phyloP scores from a whole-genome alignment of 2,329 filamentous ascomycete genomes.

The Ceratocystis diversiconidia region DNA sequence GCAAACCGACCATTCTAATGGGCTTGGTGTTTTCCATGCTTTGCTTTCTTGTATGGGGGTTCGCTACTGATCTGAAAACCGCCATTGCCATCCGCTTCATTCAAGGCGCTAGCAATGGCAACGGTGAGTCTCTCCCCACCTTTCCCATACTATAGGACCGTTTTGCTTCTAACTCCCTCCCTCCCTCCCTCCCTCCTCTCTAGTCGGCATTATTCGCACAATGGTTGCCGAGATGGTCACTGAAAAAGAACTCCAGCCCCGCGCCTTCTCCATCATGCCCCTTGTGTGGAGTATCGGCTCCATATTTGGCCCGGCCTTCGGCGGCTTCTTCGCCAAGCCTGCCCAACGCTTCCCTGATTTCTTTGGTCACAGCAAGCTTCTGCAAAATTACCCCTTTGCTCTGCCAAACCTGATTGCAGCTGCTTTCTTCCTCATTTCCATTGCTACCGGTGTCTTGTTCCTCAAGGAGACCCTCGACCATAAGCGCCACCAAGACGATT shows the following conservation, averaged over 20 bases:
- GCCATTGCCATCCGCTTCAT: conserved; percentile 63
- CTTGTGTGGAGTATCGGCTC: conserved; percentile 76
- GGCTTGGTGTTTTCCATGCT: conserved; percentile 68
- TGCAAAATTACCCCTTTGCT: conserved; percentile 66
- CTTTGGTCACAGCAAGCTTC: conserved; percentile 53
- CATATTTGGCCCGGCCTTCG: conserved; percentile 77
- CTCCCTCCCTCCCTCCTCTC: conserved; percentile 7
- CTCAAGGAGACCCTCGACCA: conserved; percentile 72
- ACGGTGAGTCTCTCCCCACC: conserved; percentile 35
- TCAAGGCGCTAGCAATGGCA: conserved; percentile 77
- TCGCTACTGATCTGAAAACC: conserved; percentile 66
- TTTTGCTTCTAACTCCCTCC: background rate
- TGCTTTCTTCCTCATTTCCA: conserved; percentile 62
- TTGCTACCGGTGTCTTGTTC: conserved; percentile 61
- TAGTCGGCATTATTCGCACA: conserved; percentile 78
- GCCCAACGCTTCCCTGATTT: conserved; percentile 56
- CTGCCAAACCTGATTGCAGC: conserved; percentile 72
- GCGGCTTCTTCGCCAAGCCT: conserved; percentile 73
- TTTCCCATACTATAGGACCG: background rate
- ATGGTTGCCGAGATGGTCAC: conserved; percentile 90
- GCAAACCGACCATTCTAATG: conserved; percentile 66
- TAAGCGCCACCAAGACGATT: conserved; percentile 54
- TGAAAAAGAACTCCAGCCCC: conserved; percentile 70
- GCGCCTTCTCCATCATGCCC: conserved; percentile 88
- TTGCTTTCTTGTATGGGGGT: conserved; percentile 68